A percentile compares a stretch with the other conserved stretches of the same genome.
phyloP scores from a whole-genome alignment of 495 filamentous ascomycete species.

The Penicillium daleae region DNA sequence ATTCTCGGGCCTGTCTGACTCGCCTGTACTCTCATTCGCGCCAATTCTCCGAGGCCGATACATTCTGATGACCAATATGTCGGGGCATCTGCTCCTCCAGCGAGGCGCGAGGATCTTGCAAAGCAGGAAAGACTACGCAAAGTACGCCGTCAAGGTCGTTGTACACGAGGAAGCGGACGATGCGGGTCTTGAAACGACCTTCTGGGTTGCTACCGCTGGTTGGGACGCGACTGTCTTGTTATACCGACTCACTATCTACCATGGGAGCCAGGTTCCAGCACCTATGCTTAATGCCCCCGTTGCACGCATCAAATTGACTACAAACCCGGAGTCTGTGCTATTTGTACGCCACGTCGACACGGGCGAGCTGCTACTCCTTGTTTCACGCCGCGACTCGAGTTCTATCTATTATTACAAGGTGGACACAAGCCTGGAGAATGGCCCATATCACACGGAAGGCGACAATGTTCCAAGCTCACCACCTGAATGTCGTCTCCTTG shows the following conservation, averaged over 20 bases:
- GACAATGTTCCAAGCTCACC: neutral
- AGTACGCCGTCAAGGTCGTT: slow-evolving; percentile 63
- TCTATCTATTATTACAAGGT: slow-evolving; percentile 63
- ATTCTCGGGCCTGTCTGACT: slow-evolving; percentile 53
- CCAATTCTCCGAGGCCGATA: slow-evolving; percentile 38
- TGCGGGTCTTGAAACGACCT: slow-evolving; percentile 5
- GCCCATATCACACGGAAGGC: neutral
- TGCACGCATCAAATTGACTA: slow-evolving; percentile 52
- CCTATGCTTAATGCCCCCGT: slow-evolving; percentile 43
- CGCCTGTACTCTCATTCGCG: slow-evolving; percentile 60
- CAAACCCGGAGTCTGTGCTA: slow-evolving; percentile 65
- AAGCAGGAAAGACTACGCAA: slow-evolving; percentile 60
- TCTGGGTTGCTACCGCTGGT: slow-evolving; percentile 64
- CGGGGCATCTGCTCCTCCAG: slow-evolving; percentile 60
- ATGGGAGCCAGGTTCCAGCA: slow-evolving; percentile 8
- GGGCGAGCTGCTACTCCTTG: slow-evolving; percentile 50
- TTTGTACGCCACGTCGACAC: slow-evolving; percentile 57
- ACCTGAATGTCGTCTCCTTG: slow-evolving; percentile 45
- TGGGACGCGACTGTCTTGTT: slow-evolving; percentile 66
- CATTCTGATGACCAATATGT: slow-evolving; percentile 61
- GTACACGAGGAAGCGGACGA: slow-evolving; percentile 35
- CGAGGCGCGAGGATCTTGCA: slow-evolving; percentile 43
- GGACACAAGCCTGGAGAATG: slow-evolving; percentile 6
- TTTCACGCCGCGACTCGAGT: slow-evolving; percentile 64
- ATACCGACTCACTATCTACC: slow-evolving; percentile 43